Evolutionary conservation across 208 protist species (phyloP).

Genomic region (Leishmania braziliensis): DNA sequence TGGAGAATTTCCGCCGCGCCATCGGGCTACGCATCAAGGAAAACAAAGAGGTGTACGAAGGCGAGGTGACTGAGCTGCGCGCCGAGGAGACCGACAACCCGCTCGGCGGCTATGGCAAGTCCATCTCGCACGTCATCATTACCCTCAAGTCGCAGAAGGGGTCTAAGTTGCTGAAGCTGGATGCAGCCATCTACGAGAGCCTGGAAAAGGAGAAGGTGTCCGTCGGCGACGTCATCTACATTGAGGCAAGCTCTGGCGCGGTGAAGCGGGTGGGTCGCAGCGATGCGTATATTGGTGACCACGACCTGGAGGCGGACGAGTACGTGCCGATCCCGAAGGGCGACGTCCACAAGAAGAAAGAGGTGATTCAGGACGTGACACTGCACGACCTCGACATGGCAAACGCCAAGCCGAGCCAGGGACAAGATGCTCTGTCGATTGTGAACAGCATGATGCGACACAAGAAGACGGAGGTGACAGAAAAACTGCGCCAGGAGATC

Average conservation of each 20-base stretch:
- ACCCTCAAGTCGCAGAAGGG: slow-evolving; percentile 98
- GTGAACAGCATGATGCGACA: slow-evolving; percentile 99
- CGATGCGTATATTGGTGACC: slow-evolving; percentile 96
- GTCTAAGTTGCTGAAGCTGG: slow-evolving; percentile 98
- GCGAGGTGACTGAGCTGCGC: slow-evolving; percentile 98
- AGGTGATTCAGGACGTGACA: slow-evolving; percentile 99
- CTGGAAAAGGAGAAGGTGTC: slow-evolving; percentile 99
- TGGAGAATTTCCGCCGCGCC: slow-evolving; percentile 99
- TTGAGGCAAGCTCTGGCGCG: slow-evolving; percentile 98
- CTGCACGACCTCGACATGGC: slow-evolving; percentile 99
- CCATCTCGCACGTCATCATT: slow-evolving; percentile 98
- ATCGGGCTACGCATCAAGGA: slow-evolving; percentile 99
- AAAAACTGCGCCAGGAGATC: slow-evolving; percentile 99
- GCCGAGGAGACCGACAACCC: slow-evolving; percentile 98
- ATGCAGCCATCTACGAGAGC: slow-evolving; percentile 99
- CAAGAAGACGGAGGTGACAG: slow-evolving; percentile 99
- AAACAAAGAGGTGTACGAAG: slow-evolving; percentile 99
- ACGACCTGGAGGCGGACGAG: slow-evolving; percentile 99
- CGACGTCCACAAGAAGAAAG: slow-evolving; percentile 99
- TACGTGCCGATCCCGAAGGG: slow-evolving; percentile 99
- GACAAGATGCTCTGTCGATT: slow-evolving; percentile 97
- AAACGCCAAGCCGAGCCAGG: slow-evolving; percentile 97
- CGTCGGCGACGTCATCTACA: slow-evolving; percentile 99
- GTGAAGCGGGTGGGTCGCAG: slow-evolving; percentile 97
- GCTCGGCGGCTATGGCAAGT: slow-evolving; percentile 98